Base-by-base conservation (phyloP, 192 early-diverging fungal species). In the Entrophospora sp. region DNA sequence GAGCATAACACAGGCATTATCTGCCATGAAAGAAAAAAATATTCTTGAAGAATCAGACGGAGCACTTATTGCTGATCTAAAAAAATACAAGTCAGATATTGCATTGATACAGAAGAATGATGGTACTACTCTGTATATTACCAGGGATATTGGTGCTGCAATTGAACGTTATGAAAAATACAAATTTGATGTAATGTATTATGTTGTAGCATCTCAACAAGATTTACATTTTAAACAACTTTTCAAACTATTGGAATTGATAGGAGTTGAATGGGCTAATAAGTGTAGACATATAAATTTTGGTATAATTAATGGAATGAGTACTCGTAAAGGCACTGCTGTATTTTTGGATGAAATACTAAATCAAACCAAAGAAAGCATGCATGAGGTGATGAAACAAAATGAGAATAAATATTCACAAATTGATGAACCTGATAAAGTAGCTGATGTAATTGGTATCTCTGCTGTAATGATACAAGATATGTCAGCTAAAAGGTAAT, bases 341-440 rank as follows among this genome's bases (percentile, higher is more conserved):
- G 91, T 98, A 28, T 94, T 96, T 78, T 83, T 99, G 67, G 91
- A 96, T 64, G 94, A 99, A 44, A 92, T 99, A 69, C 81, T 99
- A 20, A 81, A 88, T 52, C 81, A 90, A 52, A 87, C 89, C 61
- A 86, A 91, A 71, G 89, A 92, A 44, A 81, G 83, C 36, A 95
- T 96, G 89, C 90, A 92, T 75, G 83, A 82, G 6, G 91, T 95
- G 0, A 97, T 97, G 89, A 84, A 79, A 58, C 82, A 90, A 75
- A 96, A 94, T 74, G 86, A 89, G 69, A 75, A 61, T 32, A 95
- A 94, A 76, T 92, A 94, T 73, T 77, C 77, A 32, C 87, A 94
- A 78, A 84, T 97, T 43, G 77, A 81, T 24, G 78, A 97, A 40
- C 95, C 95, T 31, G 83, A 87, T 24, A 40, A 76, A 20, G 86